Evolutionary conservation across 1,139 yeast genomes (phyloP).

Genomic region (Yamadazyma atmosphaerica): DNA sequence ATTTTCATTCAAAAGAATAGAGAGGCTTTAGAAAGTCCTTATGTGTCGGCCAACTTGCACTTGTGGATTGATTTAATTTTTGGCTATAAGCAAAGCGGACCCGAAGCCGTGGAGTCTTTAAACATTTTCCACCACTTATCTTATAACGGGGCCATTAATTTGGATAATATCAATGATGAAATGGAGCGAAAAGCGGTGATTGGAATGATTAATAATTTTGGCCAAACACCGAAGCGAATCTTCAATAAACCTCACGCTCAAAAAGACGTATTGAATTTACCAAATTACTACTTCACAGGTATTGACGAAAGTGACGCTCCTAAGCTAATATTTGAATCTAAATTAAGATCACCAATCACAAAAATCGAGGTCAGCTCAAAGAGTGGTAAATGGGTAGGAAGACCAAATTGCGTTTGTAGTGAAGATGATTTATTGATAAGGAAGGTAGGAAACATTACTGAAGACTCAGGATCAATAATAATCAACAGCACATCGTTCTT

Average conservation of each 20-base stretch:
- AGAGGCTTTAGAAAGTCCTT: conserved; percentile 79
- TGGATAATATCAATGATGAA: conserved; percentile 71
- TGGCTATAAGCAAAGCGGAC: conserved; percentile 77
- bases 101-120: conserved; percentile 58
- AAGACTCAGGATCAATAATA: conserved; percentile 35
- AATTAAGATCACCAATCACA: conserved; percentile 33
- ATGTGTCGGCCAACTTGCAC: conserved; percentile 72
- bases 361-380: conserved; percentile 40
- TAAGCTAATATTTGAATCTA: conserved; percentile 35
- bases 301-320: conserved; percentile 25
- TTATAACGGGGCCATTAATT: conserved; percentile 77
- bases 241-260: conserved; percentile 65
- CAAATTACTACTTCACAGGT: conserved; percentile 33
- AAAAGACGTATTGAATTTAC: conserved; percentile 39
- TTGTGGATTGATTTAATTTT: conserved; percentile 83
- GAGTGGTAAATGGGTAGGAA: conserved; percentile 46
- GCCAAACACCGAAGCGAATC: conserved; percentile 79
- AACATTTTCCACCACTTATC: conserved; percentile 83
- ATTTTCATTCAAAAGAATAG: conserved; percentile 71
- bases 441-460: conserved; percentile 26
- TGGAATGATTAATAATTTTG: conserved; percentile 85
- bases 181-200: conserved; percentile 72
- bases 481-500: conserved; percentile 45
- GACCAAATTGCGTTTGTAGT: conserved; percentile 37
- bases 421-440: conserved; percentile 44